Conservation (phyloP, 148 eudicot genomes). For the Dysphania ambrosioides region DNA sequence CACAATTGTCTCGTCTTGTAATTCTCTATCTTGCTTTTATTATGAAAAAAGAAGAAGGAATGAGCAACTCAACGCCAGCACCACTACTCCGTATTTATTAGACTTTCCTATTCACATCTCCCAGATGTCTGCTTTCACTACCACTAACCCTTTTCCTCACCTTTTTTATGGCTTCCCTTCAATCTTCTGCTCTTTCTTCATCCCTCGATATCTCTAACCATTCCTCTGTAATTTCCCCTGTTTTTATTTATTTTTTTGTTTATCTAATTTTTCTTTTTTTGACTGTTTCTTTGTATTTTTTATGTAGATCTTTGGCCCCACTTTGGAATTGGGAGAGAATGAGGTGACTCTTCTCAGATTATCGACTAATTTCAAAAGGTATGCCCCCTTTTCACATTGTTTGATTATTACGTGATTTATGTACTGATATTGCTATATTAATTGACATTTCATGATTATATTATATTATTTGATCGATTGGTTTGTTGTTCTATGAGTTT, state of each 20-base stretch:
- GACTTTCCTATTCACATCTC: constrained; percentile 15
- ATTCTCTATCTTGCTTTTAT: not conserved
- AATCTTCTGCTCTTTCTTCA: constrained; percentile 25
- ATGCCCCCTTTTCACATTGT: not conserved
- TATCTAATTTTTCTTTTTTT: constrained; percentile 16
- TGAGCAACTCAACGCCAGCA: not conserved
- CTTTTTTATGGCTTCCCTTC: constrained; percentile 44
- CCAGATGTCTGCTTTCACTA: constrained; percentile 23
- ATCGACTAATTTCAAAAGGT: constrained; percentile 37
- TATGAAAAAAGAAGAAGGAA: constrained; percentile 1
- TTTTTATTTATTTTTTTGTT: not conserved
- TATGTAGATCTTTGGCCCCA: constrained; percentile 49
- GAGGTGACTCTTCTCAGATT: constrained; percentile 48
- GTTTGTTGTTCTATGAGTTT: not conserved
- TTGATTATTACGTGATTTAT: not conserved
- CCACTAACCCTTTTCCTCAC: not conserved
- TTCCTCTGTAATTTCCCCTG: constrained; percentile 12
- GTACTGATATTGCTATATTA: not conserved
- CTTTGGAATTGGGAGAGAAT: constrained; percentile 39
- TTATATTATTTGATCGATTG: too few relatives aligned
- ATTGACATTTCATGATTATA: not conserved
- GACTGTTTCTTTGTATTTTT: not conserved
- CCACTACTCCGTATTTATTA: constrained; percentile 8
- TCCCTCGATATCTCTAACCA: not conserved
- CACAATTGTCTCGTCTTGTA: constrained; percentile 8